A percentile compares a stretch with the other conserved stretches of the same genome.
Conservation (phyloP, 176 grass and related monocot species). For the Juncus effusus region DNA sequence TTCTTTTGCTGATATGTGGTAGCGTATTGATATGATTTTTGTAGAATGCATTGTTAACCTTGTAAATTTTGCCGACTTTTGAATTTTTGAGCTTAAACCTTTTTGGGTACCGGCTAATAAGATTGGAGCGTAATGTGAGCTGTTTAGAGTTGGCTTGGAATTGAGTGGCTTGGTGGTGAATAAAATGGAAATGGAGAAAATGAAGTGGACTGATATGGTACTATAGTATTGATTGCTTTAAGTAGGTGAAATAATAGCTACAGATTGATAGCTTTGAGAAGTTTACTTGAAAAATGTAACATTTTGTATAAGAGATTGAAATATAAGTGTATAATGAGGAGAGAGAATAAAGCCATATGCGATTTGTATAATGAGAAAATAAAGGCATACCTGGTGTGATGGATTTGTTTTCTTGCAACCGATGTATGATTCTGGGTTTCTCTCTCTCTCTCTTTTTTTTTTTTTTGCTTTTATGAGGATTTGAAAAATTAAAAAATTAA, state of each 20-base stretch:
- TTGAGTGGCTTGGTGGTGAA: constrained; percentile 5
- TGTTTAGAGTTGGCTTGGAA: constrained; percentile 12
- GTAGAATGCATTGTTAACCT: neutral
- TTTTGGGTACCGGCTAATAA: neutral
- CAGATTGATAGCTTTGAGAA: neutral
- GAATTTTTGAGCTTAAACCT: constrained; percentile 10
- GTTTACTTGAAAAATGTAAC: too few relatives aligned
- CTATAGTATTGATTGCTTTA: constrained; percentile 3
- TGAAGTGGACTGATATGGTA: constrained; percentile 2
- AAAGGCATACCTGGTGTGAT: too few relatives aligned
- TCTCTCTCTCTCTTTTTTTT: too few relatives aligned
- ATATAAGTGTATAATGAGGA: too few relatives aligned
- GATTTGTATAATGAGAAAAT: too few relatives aligned
- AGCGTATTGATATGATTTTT: constrained; percentile 23
- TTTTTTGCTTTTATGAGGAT: too few relatives aligned
- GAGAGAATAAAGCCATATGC: too few relatives aligned
- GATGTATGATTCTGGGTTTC: too few relatives aligned
- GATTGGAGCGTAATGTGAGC: constrained; percentile 1
- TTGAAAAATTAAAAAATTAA: too few relatives aligned
- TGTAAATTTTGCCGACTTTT: neutral
- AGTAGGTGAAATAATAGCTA: constrained; percentile 9
- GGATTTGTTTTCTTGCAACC: too few relatives aligned
- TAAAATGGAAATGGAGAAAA: neutral
- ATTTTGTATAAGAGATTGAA: too few relatives aligned
- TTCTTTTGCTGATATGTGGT: neutral